Base-by-base conservation (phyloP, 2,329 filamentous ascomycete species). In the Massarina eburnea region DNA sequence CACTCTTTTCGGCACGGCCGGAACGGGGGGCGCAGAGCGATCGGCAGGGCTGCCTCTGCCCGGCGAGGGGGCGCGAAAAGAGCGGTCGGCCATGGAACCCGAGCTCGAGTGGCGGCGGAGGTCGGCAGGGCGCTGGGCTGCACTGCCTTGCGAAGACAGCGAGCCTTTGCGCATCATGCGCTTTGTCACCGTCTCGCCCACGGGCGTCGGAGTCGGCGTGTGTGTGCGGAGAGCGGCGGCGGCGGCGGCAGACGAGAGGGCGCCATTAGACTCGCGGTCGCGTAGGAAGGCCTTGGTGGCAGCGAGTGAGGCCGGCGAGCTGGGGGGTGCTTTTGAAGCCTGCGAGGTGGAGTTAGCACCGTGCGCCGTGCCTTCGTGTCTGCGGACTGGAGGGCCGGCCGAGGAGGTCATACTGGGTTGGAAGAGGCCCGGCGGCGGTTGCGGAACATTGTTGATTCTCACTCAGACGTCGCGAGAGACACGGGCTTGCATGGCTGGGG, bases 131-230 rank as follows among this genome's bases (percentile, higher is more conserved):
- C 67, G 69, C 43, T 60, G 69, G 54, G 68, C 73, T 48, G 73
- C 73, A 53, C 79, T 82, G 27, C 76, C 78, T 38, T 81, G 75
- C 4, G 89, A 92, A 1, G 88, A 88, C 33, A 81, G 72, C 1
- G 91, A 95, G 41, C 79, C 79, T 68, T 91, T 83, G 58, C 89
- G 83, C 49, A 83, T 70, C 64, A 87, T 91, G 64, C 91, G 87
- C 75, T 92, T 96, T 5, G 92, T 95, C 70, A 95, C 87, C 35
- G 95, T 83, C 63, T 90, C 83, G 67, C 83, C 86, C 45, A 96
- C 86, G 57, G 85, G 84, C 41, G 85, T 92, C 18, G 90, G 91
- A 2, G 88, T 85, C 41, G 84, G 84, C 8, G 89, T 85, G 57
- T 88, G 83, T 36, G 86, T 88, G 64, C 86, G 85, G 47, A 97